Base-by-base conservation (phyloP, 177 flowering plant species). In the Vitis hybrid region DNA sequence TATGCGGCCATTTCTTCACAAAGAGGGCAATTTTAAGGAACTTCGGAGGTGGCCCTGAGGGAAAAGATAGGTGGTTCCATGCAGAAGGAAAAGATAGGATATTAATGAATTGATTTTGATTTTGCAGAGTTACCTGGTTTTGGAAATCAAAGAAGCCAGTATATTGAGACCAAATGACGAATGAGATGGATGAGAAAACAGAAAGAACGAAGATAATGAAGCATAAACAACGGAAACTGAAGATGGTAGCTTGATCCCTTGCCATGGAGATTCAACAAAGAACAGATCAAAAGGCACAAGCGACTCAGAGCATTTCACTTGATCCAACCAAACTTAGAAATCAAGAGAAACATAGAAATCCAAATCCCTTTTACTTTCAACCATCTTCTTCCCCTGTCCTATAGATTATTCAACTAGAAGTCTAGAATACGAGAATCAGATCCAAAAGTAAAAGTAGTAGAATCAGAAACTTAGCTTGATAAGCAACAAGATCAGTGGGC, bases 1-100 rank as follows among this genome's bases (percentile, higher is more conserved):
- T 68, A 0, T 71, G 77, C 0, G 92, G 87, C 97, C 92, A 91
- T 72, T 85, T 89, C 83, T 84, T 88, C 51, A 87, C 87, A 52
- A 91, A 89, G 20, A 89, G 72, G 0, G 92, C 94, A 9, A 91
- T 82, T 57, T 89, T 89, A 11, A 91, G 91, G 51, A 73, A 55
- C 62, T 75, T 75, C 22, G 72, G 66, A 69, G 87, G 84, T 26
- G 81, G 77, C 1, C 65, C 18, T 9, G 82, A 60, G 18, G 87
- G 60, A 68, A 89, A 89, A 18, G 81, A 39, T 15, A 89, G 92
- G 55, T 77, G 80, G 64, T 89, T 91, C 92, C 92, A 88, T 0
- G 93, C 82, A 12, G 79, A 72, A 60, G 86, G 73, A 55, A 66
- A 84, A 0, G 70, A 64, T 10, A 83, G 88, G 29, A 86, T 85